Evolutionary conservation across 192 early-diverging fungal genomes (phyloP), one percentile per base, ranked within the genome.

Genomic region (Backusella sp.): DNA sequence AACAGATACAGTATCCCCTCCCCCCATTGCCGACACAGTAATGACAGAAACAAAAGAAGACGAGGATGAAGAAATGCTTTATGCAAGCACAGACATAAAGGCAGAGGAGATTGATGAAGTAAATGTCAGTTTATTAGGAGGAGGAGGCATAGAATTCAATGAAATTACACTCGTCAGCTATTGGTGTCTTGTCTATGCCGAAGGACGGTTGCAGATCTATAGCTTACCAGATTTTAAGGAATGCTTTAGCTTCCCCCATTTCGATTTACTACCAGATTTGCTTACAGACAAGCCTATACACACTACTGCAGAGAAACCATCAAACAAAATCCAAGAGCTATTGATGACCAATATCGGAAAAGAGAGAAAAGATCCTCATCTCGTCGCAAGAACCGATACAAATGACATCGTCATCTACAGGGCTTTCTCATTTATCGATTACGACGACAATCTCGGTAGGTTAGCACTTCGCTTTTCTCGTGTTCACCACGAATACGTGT

Each of bases 391-490:
- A 39, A 91, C 92, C 8, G 83, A 80, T 28, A 80, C 85, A 9
- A 84, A 87, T 11, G 93, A 96, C 74, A 85, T 96, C 11, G 81
- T 91, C 9, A 88, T 94, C 1, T 96, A 95, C 79, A 87, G 88
- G 73, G 87, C 86, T 9, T 90, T 89, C 73, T 77, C 80, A 46
- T 88, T 88, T 73, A 72, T 89, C 17, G 83, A 88, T 4, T 82
- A 85, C 11, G 46, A 73, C 39, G 35, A 78, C 70, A 5, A 77
- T 39, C 15, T 56, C 0, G 76, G 87, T 37, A 88, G 92, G 30
- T 82, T 95, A 4, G 91, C 90, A 2, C 79, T 93, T 30, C 87
- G 91, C 32, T 90, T 95, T 72, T 82, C 87, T 14, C 89, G 90
- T 19, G 81, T 93, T 2, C 85, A 87, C 6, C 87, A 94, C 62